phyloP scores from a whole-genome alignment of 805 yeast genomes.

The Priceomyces castillae region DNA sequence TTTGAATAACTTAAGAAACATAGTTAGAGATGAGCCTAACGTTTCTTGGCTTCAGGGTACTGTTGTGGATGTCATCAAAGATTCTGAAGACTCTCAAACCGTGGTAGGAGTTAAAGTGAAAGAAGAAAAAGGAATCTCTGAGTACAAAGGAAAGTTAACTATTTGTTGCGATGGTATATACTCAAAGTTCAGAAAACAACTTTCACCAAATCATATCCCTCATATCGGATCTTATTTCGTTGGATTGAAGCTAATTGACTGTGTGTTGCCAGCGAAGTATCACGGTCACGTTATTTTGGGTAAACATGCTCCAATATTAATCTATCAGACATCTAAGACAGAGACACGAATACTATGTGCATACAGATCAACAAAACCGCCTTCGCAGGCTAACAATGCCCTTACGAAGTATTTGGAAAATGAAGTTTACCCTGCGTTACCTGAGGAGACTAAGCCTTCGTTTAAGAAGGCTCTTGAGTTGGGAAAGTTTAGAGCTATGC shows the following conservation, averaged over 20 bases:
- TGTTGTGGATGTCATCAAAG: conserved; percentile 63
- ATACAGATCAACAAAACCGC: conserved; percentile 68
- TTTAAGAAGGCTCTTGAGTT: conserved; percentile 58
- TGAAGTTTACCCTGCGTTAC: conserved; percentile 67
- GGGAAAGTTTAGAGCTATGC: conserved; percentile 77
- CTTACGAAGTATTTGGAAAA: conserved; percentile 56
- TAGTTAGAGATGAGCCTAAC: conserved; percentile 68
- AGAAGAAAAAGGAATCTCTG: conserved; percentile 38
- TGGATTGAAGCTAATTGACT: conserved; percentile 73
- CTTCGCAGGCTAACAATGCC: conserved; percentile 58
- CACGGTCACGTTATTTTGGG: conserved; percentile 93
- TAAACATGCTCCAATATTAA: conserved; percentile 79
- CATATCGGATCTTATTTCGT: conserved; percentile 78
- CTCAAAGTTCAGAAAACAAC: conserved; percentile 82
- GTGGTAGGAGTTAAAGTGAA: conserved; percentile 78
- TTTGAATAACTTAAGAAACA: conserved; percentile 66
- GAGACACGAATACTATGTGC: conserved; percentile 92
- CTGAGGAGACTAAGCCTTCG: conserved; percentile 61
- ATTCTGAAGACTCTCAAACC: conserved; percentile 43
- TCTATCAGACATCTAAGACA: conserved; percentile 79
- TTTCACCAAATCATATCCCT: conserved; percentile 62
- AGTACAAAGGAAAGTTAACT: conserved; percentile 60
- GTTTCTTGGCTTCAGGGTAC: conserved; percentile 81
- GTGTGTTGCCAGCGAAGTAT: conserved; percentile 67
- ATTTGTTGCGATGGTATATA: conserved; percentile 91